phyloP scores from a whole-genome alignment of 108 stramenopile species.

The Pseudonitzschia pungens region DNA sequence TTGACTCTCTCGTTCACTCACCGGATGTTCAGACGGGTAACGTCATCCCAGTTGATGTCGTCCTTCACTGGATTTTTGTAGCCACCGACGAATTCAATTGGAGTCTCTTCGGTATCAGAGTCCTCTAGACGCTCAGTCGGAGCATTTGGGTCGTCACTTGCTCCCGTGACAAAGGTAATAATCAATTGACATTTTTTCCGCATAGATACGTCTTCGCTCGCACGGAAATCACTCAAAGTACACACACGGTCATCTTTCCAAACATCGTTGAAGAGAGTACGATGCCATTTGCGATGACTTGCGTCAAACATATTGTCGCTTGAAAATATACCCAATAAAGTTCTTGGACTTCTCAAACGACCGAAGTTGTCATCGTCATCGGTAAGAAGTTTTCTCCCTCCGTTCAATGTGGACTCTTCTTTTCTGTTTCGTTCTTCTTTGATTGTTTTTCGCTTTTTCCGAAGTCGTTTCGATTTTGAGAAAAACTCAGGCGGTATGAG shows the following conservation, averaged over 20 bases:
- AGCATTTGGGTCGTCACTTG: constrained; percentile 22
- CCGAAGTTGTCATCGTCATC: not conserved
- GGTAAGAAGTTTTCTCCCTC: not conserved
- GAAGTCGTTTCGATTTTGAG: not conserved
- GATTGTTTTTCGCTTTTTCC: not conserved
- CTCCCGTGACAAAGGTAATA: constrained; percentile 51
- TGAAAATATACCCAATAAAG: constrained; percentile 45
- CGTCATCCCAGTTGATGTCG: constrained; percentile 25
- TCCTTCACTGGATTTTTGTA: constrained; percentile 2
- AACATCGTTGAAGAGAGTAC: constrained; percentile 38
- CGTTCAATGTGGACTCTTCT: not conserved
- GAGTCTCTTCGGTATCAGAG: constrained; percentile 9
- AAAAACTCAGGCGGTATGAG: constrained; percentile 1
- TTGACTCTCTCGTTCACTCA: constrained; percentile 8
- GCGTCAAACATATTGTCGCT: constrained; percentile 36
- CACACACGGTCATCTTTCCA: constrained; percentile 55
- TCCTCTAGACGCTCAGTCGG: constrained; percentile 26
- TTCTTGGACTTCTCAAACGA: constrained; percentile 23
- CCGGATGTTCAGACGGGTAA: constrained; percentile 32
- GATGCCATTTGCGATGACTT: constrained; percentile 43
- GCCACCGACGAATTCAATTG: constrained; percentile 12
- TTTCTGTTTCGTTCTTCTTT: not conserved
- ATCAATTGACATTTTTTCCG: constrained; percentile 40
- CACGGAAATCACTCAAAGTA: constrained; percentile 25
- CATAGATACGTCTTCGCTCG: not conserved